Conservation (phyloP, 2,329 filamentous ascomycete species). For the Fusarium floridanum region DNA sequence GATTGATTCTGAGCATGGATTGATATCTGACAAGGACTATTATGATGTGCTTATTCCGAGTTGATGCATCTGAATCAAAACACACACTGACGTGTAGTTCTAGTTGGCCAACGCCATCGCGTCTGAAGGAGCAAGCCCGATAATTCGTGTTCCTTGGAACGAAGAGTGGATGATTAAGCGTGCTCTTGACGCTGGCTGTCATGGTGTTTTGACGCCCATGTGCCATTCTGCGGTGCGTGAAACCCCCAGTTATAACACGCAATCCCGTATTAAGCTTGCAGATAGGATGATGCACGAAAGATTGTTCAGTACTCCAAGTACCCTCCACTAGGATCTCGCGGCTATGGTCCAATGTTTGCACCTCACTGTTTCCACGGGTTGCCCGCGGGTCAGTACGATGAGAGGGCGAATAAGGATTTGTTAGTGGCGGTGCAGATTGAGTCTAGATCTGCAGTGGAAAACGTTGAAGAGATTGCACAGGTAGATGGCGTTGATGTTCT, state of each 20-base stretch:
- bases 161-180: not conserved
- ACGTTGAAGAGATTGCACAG: not conserved
- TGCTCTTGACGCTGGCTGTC: not conserved
- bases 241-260: not conserved
- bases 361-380: not conserved
- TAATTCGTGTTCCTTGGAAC: not conserved
- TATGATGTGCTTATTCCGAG: not conserved
- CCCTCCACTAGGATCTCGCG: not conserved
- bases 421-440: not conserved
- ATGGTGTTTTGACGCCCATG: not conserved
- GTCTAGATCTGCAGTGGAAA: not conserved
- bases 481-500: not conserved
- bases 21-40: not conserved
- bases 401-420: not conserved
- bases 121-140: not conserved
- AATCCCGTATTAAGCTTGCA: not conserved
- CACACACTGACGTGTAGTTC: rapidly evolving
- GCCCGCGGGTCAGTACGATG: not conserved
- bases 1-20: not conserved
- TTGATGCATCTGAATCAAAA: not conserved
- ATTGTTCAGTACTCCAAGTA: not conserved
- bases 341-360: not conserved
- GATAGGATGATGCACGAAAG: not conserved
- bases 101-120: not conserved
- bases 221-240: not conserved